phyloP scores from a whole-genome alignment of 768 basidiomycete species.

The Pleurotus pulmonarius region DNA sequence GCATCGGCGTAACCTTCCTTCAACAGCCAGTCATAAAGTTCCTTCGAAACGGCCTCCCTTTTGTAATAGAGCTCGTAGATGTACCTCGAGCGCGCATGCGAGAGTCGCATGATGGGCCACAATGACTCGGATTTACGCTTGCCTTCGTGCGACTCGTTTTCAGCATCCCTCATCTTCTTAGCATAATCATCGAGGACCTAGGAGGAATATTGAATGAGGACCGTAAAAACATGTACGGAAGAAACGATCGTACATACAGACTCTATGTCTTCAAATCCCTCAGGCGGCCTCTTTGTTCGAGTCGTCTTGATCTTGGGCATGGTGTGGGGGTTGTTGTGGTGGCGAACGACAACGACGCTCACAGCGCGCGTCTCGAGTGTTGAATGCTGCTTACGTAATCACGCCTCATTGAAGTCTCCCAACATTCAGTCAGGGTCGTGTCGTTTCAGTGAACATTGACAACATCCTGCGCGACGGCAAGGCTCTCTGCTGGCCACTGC shows the following conservation, averaged over 20 bases:
- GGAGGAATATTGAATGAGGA: slow-evolving; percentile 7
- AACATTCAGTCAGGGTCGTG: neutral
- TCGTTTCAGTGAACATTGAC: neutral
- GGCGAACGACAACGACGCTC: too few relatives aligned
- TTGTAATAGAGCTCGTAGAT: slow-evolving; percentile 99
- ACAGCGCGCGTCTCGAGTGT: too few relatives aligned
- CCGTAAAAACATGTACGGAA: neutral
- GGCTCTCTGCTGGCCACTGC: neutral
- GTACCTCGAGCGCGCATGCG: slow-evolving; percentile 93
- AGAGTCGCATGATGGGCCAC: slow-evolving; percentile 98
- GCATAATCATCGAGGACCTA: slow-evolving; percentile 97
- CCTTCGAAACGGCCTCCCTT: slow-evolving; percentile 88
- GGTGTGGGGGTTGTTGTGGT: slow-evolving; percentile 18
- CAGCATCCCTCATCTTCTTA: slow-evolving; percentile 98
- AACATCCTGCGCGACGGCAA: neutral
- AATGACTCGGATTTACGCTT: slow-evolving; percentile 91
- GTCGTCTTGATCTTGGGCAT: slow-evolving; percentile 96
- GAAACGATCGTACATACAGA: slow-evolving; percentile 37
- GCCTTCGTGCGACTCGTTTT: slow-evolving; percentile 98
- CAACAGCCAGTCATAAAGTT: slow-evolving; percentile 96
- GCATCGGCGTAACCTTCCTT: slow-evolving; percentile 97
- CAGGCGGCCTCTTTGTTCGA: slow-evolving; percentile 91
- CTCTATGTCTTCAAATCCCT: slow-evolving; percentile 95
- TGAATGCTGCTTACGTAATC: slow-evolving; percentile 18
- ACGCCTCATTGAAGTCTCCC: neutral